Percentiles rank a stretch among this genome's conserved stretches.
These are phyloP conservation scores for Rhinocladiella mackenziei DNA, from an alignment of 2,329 filamentous ascomycete species.

Conservation along the genomic window DNA sequence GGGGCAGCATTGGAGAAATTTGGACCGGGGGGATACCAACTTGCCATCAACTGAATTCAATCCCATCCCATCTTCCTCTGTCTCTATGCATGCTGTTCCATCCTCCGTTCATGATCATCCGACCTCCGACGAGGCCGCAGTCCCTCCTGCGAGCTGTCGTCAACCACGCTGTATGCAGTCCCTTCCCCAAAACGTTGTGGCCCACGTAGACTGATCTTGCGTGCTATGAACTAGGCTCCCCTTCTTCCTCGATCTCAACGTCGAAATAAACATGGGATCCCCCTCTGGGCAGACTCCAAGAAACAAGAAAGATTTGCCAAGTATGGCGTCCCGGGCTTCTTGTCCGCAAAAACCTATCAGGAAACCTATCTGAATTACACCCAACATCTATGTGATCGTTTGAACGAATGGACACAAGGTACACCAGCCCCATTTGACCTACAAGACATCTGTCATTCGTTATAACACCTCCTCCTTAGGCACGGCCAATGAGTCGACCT, in stretches of 20 bases:
- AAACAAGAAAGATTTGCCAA: conserved; percentile 31
- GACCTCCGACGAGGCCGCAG: conserved; percentile 28
- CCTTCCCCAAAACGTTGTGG: not conserved
- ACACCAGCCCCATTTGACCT: conserved; percentile 26
- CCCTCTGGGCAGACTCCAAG: conserved; percentile 14
- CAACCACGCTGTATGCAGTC: conserved; percentile 16
- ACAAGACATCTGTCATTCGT: not conserved
- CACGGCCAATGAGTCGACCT: conserved; percentile 19
- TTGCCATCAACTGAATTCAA: not conserved
- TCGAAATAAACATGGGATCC: conserved; percentile 20
- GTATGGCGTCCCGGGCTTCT: conserved; percentile 64
- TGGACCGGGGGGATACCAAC: conserved; percentile 2
- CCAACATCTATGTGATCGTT: conserved; percentile 64
- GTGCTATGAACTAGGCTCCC: conserved; percentile 8
- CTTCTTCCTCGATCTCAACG: conserved; percentile 25
- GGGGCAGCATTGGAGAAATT: conserved; percentile 7
- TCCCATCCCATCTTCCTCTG: not conserved
- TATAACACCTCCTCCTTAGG: conserved; percentile 15
- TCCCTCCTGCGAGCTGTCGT: conserved; percentile 24
- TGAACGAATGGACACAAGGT: conserved; percentile 73
- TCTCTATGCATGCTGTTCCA: conserved; percentile 1
- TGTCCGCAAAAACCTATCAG: conserved; percentile 65
- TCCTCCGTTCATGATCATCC: conserved; percentile 24
- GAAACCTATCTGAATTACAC: conserved; percentile 84
- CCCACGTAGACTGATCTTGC: not conserved